Evolutionary conservation across 2,329 filamentous ascomycete genomes (phyloP).

Genomic region (Aspergillus neoniger): DNA sequence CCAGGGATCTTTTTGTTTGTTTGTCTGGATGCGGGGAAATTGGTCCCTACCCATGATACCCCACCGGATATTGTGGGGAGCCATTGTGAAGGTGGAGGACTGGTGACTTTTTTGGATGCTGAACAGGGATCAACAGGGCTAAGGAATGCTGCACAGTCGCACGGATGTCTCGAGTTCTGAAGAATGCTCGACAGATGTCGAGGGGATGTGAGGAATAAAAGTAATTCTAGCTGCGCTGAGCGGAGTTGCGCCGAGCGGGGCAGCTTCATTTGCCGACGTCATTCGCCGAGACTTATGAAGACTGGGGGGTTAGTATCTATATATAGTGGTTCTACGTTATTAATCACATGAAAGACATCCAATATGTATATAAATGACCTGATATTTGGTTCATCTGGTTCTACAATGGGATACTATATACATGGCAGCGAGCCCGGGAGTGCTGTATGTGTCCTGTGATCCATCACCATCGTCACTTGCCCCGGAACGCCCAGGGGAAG

Average conservation of each 20-base stretch:
- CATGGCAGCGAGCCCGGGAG: background rate
- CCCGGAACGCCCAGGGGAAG: constrained; percentile 1
- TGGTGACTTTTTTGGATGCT: background rate
- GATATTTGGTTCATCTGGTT: background rate
- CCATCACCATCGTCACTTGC: constrained; percentile 1
- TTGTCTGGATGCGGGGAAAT: background rate
- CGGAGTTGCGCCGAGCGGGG: constrained; percentile 33
- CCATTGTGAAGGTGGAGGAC: constrained; percentile 26
- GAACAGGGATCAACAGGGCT: constrained; percentile 1
- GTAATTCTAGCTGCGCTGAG: background rate
- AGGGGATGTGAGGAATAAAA: background rate
- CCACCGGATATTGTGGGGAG: constrained; percentile 43
- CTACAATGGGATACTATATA: constrained; percentile 1
- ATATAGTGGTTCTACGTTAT: background rate
- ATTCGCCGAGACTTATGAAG: background rate
- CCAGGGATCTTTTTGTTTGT: constrained; percentile 4
- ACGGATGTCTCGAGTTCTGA: too few species aligned
- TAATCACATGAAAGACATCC: background rate
- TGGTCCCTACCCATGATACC: constrained; percentile 45
- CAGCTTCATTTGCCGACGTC: constrained; percentile 13
- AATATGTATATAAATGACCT: background rate
- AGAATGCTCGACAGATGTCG: too few species aligned
- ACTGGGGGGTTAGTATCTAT: too few species aligned
- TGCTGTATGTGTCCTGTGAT: constrained; percentile 1
- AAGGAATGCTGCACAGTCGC: too few species aligned